A percentile compares a stretch with the other conserved stretches of the same genome.
Conservation (phyloP, 176 grass and related monocot species). For the Oryza australiensis region DNA sequence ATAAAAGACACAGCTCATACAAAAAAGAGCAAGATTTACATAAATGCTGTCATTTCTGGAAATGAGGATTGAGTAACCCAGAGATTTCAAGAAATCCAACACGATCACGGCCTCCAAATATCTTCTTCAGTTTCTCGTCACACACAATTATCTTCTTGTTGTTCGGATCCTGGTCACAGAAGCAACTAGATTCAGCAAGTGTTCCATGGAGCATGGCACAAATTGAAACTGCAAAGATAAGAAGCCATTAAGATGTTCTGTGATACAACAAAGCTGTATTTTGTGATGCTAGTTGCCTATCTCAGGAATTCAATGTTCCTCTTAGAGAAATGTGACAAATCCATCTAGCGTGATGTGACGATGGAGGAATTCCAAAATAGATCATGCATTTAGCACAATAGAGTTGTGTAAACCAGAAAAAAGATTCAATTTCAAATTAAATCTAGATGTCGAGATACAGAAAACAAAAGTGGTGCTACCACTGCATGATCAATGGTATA, state of each 20-base stretch:
- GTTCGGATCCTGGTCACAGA: constrained; percentile 56
- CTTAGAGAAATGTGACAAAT: neutral
- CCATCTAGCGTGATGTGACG: neutral
- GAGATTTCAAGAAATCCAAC: constrained; percentile 87
- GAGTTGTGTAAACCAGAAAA: too few species aligned
- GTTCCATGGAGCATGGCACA: neutral
- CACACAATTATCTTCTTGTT: constrained; percentile 81
- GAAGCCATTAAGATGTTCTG: neutral
- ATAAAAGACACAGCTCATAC: constrained; percentile 32
- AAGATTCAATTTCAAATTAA: too few species aligned
- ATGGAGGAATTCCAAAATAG: neutral
- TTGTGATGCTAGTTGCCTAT: neutral
- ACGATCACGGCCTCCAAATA: constrained; percentile 73
- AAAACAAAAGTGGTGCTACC: too few species aligned
- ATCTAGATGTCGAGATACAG: too few species aligned
- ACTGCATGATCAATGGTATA: too few species aligned
- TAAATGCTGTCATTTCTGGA: constrained; percentile 54
- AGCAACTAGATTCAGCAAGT: constrained; percentile 14
- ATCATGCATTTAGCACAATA: too few species aligned
- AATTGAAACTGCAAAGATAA: neutral
- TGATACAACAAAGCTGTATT: neutral
- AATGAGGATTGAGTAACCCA: constrained; percentile 72
- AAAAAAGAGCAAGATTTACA: constrained; percentile 33
- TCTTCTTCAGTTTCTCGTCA: constrained; percentile 77
- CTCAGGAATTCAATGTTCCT: neutral